Base-by-base conservation (phyloP, 208 protist genomes). In the Lotmaria passim region DNA sequence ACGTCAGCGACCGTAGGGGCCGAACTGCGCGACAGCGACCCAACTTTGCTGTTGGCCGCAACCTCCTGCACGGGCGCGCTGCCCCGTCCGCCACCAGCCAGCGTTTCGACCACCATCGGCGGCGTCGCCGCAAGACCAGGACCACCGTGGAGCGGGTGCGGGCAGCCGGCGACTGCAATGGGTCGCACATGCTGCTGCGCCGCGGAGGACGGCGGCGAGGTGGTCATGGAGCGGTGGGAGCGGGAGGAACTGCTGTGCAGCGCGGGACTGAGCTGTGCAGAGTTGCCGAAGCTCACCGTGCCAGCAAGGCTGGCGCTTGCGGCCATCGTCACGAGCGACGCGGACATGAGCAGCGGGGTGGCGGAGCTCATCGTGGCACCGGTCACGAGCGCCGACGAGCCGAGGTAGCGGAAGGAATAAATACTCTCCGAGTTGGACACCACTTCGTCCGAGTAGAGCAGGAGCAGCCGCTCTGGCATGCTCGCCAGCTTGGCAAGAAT, bases 401-500 rank as follows among this genome's bases (percentile, higher is more conserved):
- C 85, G 14, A 90, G 51, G 58, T 92, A 95, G 47, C 90, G 87
- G 61, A 95, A 95, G 23, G 87, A 93, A 67, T 92, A 93, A 21
- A 93, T 87, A 60, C 90, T 93, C 68, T 86, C 79, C 47, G 83
- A 87, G 23, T 71, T 81, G 4, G 86, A 87, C 3, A 85, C 80
- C 14, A 85, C 69, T 57, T 92, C 82, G 39, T 83, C 87, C 41
- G 76, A 84, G 75, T 86, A 87, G 30, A 96, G 74, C 53, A 93
- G 71, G 38, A 82, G 51, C 28, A 96, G 70, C 8, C 88, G 81
- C 48, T 90, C 77, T 12, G 72, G 69, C 44, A 79, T 72, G 51
- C 62, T 85, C 5, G 73, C 58, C 39, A 96, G 75, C 73, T 91
- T 93, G 31, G 83, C 61, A 34, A 91, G 36, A 23, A 96, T 70